phyloP scores from a whole-genome alignment of 768 basidiomycete species.

The Fomitopsis serialis region DNA sequence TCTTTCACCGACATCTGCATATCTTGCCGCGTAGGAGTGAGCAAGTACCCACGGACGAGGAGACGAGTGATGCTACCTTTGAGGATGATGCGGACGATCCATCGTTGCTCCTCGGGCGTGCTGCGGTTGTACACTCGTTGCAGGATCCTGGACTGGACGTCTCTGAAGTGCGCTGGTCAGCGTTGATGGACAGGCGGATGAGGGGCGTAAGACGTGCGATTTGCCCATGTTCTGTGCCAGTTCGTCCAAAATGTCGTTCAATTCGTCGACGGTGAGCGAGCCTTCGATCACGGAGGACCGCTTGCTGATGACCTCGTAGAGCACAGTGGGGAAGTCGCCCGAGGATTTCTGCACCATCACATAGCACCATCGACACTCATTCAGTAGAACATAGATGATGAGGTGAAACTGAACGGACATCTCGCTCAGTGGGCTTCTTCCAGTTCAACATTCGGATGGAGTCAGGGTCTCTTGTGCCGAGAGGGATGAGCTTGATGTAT shows the following conservation, averaged over 20 bases:
- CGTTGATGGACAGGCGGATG: neutral
- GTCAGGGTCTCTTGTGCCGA: constrained; percentile 76
- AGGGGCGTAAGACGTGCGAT: constrained; percentile 41
- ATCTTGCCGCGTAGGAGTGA: constrained; percentile 40
- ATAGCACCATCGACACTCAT: neutral
- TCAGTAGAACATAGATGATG: neutral
- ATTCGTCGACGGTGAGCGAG: constrained; percentile 69
- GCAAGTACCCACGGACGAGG: neutral
- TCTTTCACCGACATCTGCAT: constrained; percentile 92
- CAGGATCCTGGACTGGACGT: constrained; percentile 68
- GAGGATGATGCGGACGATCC: constrained; percentile 94
- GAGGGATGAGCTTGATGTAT: constrained; percentile 85
- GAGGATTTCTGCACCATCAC: constrained; percentile 47
- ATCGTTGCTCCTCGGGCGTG: constrained; percentile 86
- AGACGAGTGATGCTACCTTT: constrained; percentile 56
- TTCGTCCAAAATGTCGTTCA: constrained; percentile 80
- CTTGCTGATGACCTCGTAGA: constrained; percentile 82
- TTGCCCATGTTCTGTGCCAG: constrained; percentile 68
- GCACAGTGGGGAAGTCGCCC: constrained; percentile 84
- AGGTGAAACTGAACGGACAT: constrained; percentile 37
- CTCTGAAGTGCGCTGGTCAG: constrained; percentile 43
- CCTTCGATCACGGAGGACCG: constrained; percentile 78
- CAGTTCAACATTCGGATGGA: constrained; percentile 82
- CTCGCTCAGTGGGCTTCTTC: constrained; percentile 74
- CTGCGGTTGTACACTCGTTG: constrained; percentile 72